Percentiles rank a stretch among this genome's conserved stretches.
phyloP scores from a whole-genome alignment of 2,329 filamentous ascomycete species.

The Chalaropsis thielavioides region DNA sequence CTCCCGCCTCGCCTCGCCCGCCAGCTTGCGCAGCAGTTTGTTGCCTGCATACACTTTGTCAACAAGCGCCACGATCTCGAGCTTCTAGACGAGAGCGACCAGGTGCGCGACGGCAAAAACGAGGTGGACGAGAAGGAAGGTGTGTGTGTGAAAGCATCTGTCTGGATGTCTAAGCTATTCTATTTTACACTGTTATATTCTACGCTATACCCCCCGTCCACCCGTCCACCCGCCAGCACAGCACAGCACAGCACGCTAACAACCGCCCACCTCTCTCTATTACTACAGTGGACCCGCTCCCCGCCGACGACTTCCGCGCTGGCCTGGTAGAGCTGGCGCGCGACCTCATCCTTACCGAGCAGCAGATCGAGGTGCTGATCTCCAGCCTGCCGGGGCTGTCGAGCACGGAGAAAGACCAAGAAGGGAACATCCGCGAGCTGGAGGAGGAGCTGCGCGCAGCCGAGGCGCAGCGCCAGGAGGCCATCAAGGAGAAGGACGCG shows the following conservation, averaged over 20 bases:
- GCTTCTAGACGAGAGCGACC: constrained; percentile 42
- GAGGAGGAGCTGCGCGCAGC: constrained; percentile 50
- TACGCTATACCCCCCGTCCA: no score
- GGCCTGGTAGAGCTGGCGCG: constrained; percentile 59
- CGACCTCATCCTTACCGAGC: constrained; percentile 65
- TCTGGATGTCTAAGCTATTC: no score
- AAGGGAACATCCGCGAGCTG: constrained; percentile 48
- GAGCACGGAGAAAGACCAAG: constrained; percentile 63
- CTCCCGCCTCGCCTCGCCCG: background rate
- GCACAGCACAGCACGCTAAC: background rate
- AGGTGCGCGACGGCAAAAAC: constrained; percentile 43
- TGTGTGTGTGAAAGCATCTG: constrained; percentile 20
- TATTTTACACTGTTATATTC: no score
- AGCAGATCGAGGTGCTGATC: constrained; percentile 68
- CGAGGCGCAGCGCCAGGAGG: constrained; percentile 47
- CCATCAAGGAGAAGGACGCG: constrained; percentile 48
- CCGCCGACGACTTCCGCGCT: constrained; percentile 48
- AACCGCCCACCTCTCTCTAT: background rate
- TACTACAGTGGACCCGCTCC: constrained; percentile 42
- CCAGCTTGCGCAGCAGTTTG: constrained; percentile 54
- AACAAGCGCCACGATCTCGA: constrained; percentile 54
- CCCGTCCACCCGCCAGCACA: no score
- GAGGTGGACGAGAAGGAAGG: constrained; percentile 39
- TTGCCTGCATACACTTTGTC: constrained; percentile 51
- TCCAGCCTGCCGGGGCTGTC: constrained; percentile 62